Conservation (phyloP, 345 rosid genomes). For the Populus nigra region DNA sequence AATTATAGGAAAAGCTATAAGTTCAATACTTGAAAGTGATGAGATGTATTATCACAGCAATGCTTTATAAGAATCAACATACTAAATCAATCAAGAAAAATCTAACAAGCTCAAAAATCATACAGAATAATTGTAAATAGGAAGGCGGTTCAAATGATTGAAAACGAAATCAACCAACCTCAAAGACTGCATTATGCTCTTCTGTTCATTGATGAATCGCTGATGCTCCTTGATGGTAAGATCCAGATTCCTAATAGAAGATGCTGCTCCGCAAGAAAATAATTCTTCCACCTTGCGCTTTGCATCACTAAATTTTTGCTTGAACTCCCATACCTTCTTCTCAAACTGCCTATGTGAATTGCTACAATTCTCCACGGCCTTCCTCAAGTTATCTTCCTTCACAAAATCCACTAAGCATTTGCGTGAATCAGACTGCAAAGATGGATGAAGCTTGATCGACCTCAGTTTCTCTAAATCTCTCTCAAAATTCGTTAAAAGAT, state of each 20-base stretch:
- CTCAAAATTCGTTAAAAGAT: conserved; percentile 62
- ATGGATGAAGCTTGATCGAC: conserved; percentile 69
- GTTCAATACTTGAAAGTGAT: background rate
- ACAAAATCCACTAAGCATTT: conserved; percentile 74
- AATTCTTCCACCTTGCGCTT: conserved; percentile 73
- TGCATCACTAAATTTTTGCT: conserved; percentile 73
- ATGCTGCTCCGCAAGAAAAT: conserved; percentile 51
- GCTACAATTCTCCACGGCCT: conserved; percentile 62
- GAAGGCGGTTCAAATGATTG: background rate
- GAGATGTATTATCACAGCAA: background rate
- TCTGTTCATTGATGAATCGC: conserved; percentile 64
- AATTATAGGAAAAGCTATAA: background rate
- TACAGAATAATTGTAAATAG: background rate
- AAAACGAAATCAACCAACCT: conserved; percentile 54
- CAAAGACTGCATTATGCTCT: conserved; percentile 89
- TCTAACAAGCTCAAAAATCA: background rate
- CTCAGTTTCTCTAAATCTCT: conserved; percentile 81
- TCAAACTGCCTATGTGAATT: conserved; percentile 84
- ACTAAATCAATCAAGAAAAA: background rate
- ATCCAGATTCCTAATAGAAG: conserved; percentile 56
- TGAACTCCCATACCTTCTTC: conserved; percentile 77
- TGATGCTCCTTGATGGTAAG: conserved; percentile 60
- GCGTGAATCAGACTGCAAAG: conserved; percentile 51
- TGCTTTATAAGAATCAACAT: background rate
- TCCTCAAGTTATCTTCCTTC: conserved; percentile 79